These are phyloP conservation scores for Didymella pinodella DNA, from an alignment of 2,329 filamentous ascomycete genomes.

Conservation along the genomic window DNA sequence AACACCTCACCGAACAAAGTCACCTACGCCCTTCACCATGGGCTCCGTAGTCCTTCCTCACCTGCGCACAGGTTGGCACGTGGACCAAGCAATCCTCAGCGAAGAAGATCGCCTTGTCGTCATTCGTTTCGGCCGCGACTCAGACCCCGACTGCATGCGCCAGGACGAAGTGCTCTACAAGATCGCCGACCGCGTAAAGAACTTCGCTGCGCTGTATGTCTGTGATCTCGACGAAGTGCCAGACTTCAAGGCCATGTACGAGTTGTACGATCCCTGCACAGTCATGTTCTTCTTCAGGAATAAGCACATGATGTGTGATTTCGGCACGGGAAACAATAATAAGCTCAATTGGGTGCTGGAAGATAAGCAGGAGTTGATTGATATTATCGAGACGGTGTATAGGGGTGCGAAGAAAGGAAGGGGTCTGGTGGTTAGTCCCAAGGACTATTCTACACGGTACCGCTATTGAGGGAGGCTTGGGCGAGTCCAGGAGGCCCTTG, in stretches of 20 bases:
- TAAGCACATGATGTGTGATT: conserved; percentile 99
- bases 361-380: conserved; percentile 98
- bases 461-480: conserved; percentile 60
- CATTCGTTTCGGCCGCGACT: conserved; percentile 91
- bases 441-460: conserved; percentile 77
- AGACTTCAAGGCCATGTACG: conserved; percentile 91
- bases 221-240: conserved; percentile 78
- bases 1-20: conserved; percentile 1
- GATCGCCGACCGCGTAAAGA: conserved; percentile 92
- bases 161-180: conserved; percentile 95
- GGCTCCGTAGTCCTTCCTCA: conserved; percentile 93
- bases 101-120: conserved; percentile 91
- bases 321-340: conserved; percentile 96
- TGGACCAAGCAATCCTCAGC: conserved; percentile 84
- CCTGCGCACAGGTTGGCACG: conserved; percentile 92
- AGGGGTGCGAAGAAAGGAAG: conserved; percentile 97
- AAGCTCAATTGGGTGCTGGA: conserved; percentile 96
- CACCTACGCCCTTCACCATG: conserved; percentile 53
- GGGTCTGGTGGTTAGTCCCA: conserved; percentile 94
- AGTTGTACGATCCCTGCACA: conserved; percentile 88
- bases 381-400: conserved; percentile 98
- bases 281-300: conserved; percentile 99
- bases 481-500: too few species aligned
- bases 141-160: conserved; percentile 79
- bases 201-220: conserved; percentile 81